Evolutionary conservation across 371 early-diverging fungal genomes (phyloP), one percentile per base, ranked within the genome.

Genomic region (Mortierella sp.): DNA sequence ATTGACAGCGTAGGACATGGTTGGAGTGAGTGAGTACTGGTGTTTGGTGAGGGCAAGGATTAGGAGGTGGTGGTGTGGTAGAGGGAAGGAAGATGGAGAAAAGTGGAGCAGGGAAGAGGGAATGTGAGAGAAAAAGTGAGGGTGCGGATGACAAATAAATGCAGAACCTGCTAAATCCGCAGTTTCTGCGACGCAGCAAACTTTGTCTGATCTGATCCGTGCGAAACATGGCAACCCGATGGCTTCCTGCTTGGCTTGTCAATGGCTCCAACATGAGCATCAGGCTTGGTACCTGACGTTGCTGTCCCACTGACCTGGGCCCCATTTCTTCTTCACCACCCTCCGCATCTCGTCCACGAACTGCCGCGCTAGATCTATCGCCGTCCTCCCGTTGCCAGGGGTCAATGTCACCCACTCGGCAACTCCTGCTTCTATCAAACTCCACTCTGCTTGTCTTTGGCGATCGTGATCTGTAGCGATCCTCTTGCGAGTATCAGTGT

Each of bases 281-380:
- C 34, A 34, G 10, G 34, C 34, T 10, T 34, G 4, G 17, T 63
- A 57, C 27, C 17, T 41, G 43, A 67, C 74, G 7, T 28, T 49
- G 16, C 19, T 29, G 17, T 67, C 63, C 74, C 74, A 74, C 24
- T 28, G 41, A 6, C 25, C 29, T 17, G 60, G 27, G 24, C 34
- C 55, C 63, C 63, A 63, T 21, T 60, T 51, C 31, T 41, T 57
- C 47, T 59, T 49, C 3, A 29, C 60, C 10, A 63, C 43, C 19
- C 60, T 64, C 19, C 76, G 25, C 65, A 68, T 76, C 53, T 68
- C 76, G 1, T 43, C 39, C 2, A 68, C 68, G 56, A 68, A 68
- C 24, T 55, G 21, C 19, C 48, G 39, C 2, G 69, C 76, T 41
- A 63, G 47, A 12, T 10, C 6, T 5, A 46, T 25, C 37, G 54